Conservation (phyloP, 2,329 filamentous ascomycete genomes). For the Colletotrichum tamarilloi region DNA sequence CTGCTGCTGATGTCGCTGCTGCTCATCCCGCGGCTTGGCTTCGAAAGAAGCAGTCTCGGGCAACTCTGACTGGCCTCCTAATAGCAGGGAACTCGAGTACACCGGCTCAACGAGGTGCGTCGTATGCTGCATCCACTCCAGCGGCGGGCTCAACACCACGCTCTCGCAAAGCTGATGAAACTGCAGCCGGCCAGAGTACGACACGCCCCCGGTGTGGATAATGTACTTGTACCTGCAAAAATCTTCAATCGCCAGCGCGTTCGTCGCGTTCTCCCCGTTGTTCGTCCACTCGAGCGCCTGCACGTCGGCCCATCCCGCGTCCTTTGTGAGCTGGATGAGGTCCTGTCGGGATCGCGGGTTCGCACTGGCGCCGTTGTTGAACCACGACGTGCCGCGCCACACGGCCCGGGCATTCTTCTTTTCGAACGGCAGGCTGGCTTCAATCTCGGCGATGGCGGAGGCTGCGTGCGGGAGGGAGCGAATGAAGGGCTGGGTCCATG, state of each 20-base stretch:
- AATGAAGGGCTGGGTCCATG: conserved; percentile 63
- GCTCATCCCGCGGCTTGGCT: not conserved
- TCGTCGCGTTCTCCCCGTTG: conserved; percentile 48
- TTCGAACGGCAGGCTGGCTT: conserved; percentile 40
- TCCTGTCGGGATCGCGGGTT: conserved; percentile 54
- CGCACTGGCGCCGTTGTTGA: conserved; percentile 52
- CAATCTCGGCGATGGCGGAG: conserved; percentile 49
- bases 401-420: conserved; percentile 55
- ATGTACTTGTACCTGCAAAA: conserved; percentile 65
- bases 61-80: not conserved
- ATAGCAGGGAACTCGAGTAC: conserved; percentile 49
- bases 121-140: conserved; percentile 61
- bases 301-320: conserved; percentile 60
- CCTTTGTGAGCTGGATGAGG: conserved; percentile 48
- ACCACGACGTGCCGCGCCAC: conserved; percentile 64
- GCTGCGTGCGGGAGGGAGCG: conserved; percentile 54
- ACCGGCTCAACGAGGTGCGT: conserved; percentile 59
- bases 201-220: conserved; percentile 64
- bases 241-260: conserved; percentile 59
- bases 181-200: conserved; percentile 63
- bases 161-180: conserved; percentile 62
- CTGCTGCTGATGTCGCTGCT: not conserved
- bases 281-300: conserved; percentile 51
- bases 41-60: too few relatives aligned
- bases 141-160: conserved; percentile 59